Base-by-base conservation (phyloP, 176 grass and related monocot genomes). In the Poa annua region DNA sequence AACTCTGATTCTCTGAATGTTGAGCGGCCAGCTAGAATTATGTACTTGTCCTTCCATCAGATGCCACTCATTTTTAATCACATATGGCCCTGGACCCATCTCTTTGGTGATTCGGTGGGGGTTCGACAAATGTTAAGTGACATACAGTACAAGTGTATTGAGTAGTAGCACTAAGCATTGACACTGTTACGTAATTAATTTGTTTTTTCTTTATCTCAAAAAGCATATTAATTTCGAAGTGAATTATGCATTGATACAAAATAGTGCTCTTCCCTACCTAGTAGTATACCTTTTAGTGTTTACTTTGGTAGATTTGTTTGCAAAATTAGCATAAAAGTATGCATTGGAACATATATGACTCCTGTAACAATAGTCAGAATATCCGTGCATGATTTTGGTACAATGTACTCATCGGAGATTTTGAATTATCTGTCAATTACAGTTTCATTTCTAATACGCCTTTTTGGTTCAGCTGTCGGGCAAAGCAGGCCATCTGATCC, bases 381-480 rank as follows among this genome's bases (percentile, higher is more conserved):
- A 21, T 55, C 52, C 52, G 20, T 54, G 52, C 20, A 56, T 56
- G 20, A 56, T 21, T 56, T n/a, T n/a, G 1, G 53, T 56, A 56
- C 19, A 56, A 56, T 56, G 20, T 56, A 20, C 53, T 9, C 20
- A 56, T 10, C 7, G 19, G 19, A 60, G 22, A 25, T 3, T 60
- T 13, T 25, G 11, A 12, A 6, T 60, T 60, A 11, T 60, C n/a
- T 16, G 69, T 72, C 12, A 26, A 0, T 26, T 72, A 53, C 2
- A 34, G n/a, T 53, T 16, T 35, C 20, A 60, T 24, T 12, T 5
- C 56, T 60, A 10, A 25, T 60, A 60, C 4, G 1, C 57, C 22
- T 39, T 83, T 68, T 1, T 66, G 29, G 51, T 87, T 79, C 78
- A 97, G 94, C 52, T 70, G 60, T 93, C 94, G 24, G 94, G 94